Evolutionary conservation across 1,139 yeast genomes (phyloP), one percentile per base, ranked within the genome.

Genomic region (Candida sanyaensis): DNA sequence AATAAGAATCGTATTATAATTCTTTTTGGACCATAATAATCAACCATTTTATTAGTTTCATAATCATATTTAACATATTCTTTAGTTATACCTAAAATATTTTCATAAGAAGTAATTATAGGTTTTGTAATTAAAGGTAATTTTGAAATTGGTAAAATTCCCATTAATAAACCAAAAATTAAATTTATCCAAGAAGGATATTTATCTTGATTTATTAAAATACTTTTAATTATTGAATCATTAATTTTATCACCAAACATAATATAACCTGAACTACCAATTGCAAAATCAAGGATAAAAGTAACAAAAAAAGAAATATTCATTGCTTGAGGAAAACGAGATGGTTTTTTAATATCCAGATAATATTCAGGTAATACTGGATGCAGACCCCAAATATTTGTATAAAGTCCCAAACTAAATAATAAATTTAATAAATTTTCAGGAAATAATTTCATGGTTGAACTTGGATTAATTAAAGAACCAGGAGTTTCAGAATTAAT

Each of bases 311-410:
- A 75, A 2, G 79, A 64, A 12, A 65, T 50, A 44, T 64, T 62
- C 46, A 71, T 61, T 45, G 70, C 61, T 8, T 48, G 47, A 17
- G 53, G 51, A 51, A 57, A 75, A 48, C 71, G 73, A n/a, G 53
- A 41, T 1, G 93, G 92, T 58, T 86, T 92, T 59, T 90, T 80
- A 96, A 88, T 88, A 63, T 88, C 96, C 41, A 86, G 75, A 63
- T 83, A 86, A 45, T 88, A 72, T 59, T 87, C 89, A 1, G 96
- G 96, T 57, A 87, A 87, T 21, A 88, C 88, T 1, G 95, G 91
- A 64, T 88, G 96, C 3, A 96, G 96, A 52, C 96, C 95, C 88
- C 93, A 88, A 12, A 93, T 92, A 7, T 95, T 88, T 85, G 88
- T 85, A 55, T 87, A 78, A 39, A 88, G 77, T 5, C 96, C 96